phyloP scores from a whole-genome alignment of 108 stramenopile genomes.

The Pelagomonas calceolata region DNA sequence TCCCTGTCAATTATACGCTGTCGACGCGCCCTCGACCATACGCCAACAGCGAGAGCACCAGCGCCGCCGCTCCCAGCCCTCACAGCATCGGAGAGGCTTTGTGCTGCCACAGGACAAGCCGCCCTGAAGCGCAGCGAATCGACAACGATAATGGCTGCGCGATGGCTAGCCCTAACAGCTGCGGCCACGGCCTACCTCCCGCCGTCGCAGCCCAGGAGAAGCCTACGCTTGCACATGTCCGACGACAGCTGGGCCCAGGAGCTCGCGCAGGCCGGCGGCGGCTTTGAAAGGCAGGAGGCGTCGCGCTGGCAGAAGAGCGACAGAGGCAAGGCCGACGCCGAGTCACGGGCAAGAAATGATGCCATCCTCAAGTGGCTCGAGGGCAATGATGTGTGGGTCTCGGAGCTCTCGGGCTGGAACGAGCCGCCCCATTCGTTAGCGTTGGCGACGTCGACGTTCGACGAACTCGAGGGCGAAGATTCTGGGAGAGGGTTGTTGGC shows the following conservation, averaged over 20 bases:
- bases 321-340: slow-evolving; percentile 6
- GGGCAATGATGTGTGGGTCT: slow-evolving; percentile 64
- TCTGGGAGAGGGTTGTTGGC: slow-evolving; percentile 80
- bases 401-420: slow-evolving; percentile 70
- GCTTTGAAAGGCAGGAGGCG: background rate
- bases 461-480: slow-evolving; percentile 80
- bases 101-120: no score
- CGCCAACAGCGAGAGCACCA: no score
- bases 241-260: background rate
- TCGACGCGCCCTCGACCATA: no score
- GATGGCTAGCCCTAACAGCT: no score
- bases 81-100: no score
- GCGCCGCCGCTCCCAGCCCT: no score
- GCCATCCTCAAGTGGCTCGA: slow-evolving; percentile 64
- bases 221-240: no score
- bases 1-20: no score
- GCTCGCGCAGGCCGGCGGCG: background rate
- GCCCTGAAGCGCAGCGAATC: no score
- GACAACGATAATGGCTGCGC: no score
- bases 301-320: background rate
- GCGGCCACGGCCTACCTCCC: no score
- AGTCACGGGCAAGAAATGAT: slow-evolving; percentile 58
- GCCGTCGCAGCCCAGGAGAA: no score
- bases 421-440: slow-evolving; percentile 89
- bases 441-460: slow-evolving; percentile 74